Evolutionary conservation across 78 protist species (phyloP).

Genomic region (Emiliania huxleyi): DNA sequence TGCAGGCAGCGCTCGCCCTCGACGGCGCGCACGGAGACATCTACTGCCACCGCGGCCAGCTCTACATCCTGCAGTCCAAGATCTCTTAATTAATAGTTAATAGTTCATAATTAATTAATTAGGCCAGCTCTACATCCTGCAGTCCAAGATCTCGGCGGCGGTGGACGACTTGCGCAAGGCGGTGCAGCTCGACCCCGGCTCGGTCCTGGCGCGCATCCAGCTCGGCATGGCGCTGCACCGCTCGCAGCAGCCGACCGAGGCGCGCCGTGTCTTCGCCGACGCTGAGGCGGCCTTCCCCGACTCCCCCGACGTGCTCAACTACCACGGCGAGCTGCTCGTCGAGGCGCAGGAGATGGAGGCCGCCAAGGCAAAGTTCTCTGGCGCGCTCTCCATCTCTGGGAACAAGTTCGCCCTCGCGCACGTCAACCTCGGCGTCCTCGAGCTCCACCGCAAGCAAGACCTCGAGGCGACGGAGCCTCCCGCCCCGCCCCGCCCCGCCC

Average conservation of each 20-base stretch:
- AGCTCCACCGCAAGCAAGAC: not conserved
- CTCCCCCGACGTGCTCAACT: not conserved
- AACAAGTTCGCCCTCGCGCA: not conserved
- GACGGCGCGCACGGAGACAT: not conserved
- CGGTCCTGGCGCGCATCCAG: not conserved
- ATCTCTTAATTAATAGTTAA: too few relatives aligned
- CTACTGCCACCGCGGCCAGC: conserved; percentile 32
- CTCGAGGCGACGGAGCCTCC: too few relatives aligned
- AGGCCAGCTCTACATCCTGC: conserved; percentile 8
- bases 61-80: not conserved
- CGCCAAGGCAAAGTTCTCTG: not conserved
- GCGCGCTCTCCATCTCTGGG: not conserved
- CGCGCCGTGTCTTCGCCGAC: not conserved
- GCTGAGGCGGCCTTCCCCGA: not conserved
- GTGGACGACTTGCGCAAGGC: not conserved
- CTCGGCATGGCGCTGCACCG: conserved; percentile 16
- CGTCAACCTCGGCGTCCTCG: not conserved
- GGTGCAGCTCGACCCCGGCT: not conserved
- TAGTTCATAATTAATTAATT: too few relatives aligned
- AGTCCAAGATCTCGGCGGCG: not conserved
- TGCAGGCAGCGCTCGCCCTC: not conserved
- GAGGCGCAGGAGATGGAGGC: not conserved
- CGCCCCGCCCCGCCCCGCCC: not conserved
- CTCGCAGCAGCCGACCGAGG: not conserved
- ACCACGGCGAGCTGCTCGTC: not conserved